phyloP scores from a whole-genome alignment of 2,329 filamentous ascomycete species.

The Fusarium temperatum region DNA sequence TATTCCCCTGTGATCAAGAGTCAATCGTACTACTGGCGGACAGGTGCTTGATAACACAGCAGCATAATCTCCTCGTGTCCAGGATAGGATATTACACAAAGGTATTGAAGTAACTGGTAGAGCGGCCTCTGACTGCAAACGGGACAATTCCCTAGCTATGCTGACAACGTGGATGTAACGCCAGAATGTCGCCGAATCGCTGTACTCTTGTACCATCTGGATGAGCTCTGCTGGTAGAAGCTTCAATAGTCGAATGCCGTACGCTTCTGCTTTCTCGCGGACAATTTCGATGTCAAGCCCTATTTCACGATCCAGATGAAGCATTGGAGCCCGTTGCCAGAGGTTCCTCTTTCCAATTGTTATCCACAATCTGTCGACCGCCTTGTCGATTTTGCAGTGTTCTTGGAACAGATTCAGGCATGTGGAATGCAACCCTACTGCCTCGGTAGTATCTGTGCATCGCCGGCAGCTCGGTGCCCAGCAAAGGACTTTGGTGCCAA shows the following conservation, averaged over 20 bases:
- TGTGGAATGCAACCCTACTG: background rate
- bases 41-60: background rate
- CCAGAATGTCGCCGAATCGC: slow-evolving; percentile 3
- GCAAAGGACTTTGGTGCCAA: background rate
- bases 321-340: slow-evolving; percentile 1
- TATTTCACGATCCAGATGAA: background rate
- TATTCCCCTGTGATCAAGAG: slow-evolving; percentile 3
- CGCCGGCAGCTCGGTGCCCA: background rate
- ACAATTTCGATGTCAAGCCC: background rate
- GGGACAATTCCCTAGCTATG: background rate
- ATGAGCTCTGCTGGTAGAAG: slow-evolving; percentile 3
- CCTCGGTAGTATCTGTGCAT: background rate
- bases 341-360: background rate
- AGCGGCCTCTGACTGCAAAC: background rate
- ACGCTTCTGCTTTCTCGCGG: slow-evolving; percentile 1
- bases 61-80: background rate
- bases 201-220: slow-evolving; percentile 3
- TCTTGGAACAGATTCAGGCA: background rate
- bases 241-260: background rate
- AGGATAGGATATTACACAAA: slow-evolving; percentile 1
- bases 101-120: background rate
- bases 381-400: background rate
- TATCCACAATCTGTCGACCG: slow-evolving; percentile 3
- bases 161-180: background rate
- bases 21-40: background rate